A percentile compares a stretch with the other conserved stretches of the same genome.
Conservation (phyloP, 768 basidiomycete genomes). For the Boletus sensibilis region DNA sequence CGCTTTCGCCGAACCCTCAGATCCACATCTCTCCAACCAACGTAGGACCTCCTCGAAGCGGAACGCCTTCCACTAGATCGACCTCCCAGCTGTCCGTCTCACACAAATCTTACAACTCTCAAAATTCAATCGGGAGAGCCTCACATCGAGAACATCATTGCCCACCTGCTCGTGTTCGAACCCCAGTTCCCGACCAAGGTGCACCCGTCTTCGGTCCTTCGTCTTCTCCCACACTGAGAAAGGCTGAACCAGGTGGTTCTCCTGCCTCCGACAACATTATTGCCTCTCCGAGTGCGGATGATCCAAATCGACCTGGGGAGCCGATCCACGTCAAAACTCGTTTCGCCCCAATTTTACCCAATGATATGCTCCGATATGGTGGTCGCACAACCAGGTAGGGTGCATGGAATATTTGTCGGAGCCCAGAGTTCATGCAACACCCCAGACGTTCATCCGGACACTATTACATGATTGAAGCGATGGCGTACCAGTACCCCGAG, state of each 20-base stretch:
- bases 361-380: constrained; percentile 7
- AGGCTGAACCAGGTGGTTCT: neutral
- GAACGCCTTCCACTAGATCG: constrained; percentile 13
- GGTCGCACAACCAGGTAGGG: constrained; percentile 11
- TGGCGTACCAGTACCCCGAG: constrained; percentile 19
- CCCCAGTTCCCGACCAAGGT: neutral
- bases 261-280: neutral
- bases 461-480: constrained; percentile 12
- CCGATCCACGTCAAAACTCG: neutral
- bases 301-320: constrained; percentile 11
- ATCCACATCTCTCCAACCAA: too few relatives aligned
- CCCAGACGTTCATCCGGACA: neutral
- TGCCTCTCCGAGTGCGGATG: constrained; percentile 5
- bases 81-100: constrained; percentile 19
- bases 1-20: too few relatives aligned
- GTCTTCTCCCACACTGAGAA: neutral
- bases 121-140: constrained; percentile 18
- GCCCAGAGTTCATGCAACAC: neutral
- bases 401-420: neutral
- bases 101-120: constrained; percentile 12
- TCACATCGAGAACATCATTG: constrained; percentile 24
- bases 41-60: constrained; percentile 5
- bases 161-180: constrained; percentile 9
- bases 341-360: constrained; percentile 16
- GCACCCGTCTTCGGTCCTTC: neutral